Base-by-base conservation (phyloP, 148 eudicot species). In the Camellia sinensis region DNA sequence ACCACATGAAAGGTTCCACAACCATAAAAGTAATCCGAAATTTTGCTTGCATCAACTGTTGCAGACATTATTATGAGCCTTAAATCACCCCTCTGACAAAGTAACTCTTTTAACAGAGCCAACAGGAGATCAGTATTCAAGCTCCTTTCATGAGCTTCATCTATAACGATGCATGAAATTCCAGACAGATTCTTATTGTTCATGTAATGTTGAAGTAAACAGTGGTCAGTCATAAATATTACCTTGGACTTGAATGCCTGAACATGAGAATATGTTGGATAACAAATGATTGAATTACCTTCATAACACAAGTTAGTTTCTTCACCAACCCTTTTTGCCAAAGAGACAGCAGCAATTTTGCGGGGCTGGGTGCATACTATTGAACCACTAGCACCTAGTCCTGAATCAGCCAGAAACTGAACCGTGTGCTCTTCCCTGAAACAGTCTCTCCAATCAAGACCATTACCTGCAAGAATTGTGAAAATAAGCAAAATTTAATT, bases 351-450 rank as follows among this genome's bases (percentile, higher is more conserved):
- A 48, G 80, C 80, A 22, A 78, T 56, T 40, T 70, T 78, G 3
- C 80, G 80, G 8, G 80, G 80, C 29, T 78, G 80, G 21, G 80
- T 78, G 62, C 80, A 78, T 19, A 69, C 73, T 14, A 65, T 54
- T 37, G 53, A 65, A 11, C 73, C 63, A 15, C 14, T 50, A 3
- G 44, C 13, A 22, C 71, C 56, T 29, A 65, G 37, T 21, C 73
- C 80, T n/a, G 80, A 69, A 17, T 78, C 80, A 67, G 44, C 61
- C 29, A 78, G 73, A 78, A 65, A 78, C 73, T 78, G 80, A 37
- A 70, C 44, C 48, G 80, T 7, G 80, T 78, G 15, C 60, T 78
- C 44, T 78, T 78, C 4, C 80, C 80, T 50, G 80, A 67, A 11
- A 73, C 80, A 9, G 80, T 78, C 29, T 67, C 80, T 19, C 79